These are phyloP conservation scores for Aspergillus sp. DNA, from an alignment of 2,329 filamentous ascomycete genomes.

Conservation along the genomic window DNA sequence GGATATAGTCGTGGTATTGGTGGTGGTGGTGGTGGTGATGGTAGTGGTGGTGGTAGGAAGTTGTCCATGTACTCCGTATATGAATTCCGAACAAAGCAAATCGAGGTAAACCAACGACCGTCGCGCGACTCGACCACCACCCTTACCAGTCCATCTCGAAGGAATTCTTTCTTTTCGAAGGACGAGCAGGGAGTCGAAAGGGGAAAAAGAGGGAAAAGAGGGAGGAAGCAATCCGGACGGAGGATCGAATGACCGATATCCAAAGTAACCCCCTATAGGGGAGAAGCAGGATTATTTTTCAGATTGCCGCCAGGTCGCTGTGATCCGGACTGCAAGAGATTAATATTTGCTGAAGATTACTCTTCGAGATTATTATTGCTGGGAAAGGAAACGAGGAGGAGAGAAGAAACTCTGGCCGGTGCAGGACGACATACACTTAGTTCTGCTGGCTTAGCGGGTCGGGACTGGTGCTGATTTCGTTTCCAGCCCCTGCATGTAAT, in stretches of 20 bases:
- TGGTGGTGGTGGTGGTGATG: too few relatives aligned
- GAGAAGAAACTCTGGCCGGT: background rate
- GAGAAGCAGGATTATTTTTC: background rate
- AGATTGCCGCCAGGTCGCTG: background rate
- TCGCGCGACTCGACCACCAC: conserved; percentile 28
- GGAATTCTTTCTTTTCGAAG: conserved; percentile 6
- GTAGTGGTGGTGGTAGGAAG: too few relatives aligned
- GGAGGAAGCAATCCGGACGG: background rate
- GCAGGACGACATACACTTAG: background rate
- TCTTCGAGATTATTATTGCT: background rate
- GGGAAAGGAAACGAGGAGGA: background rate
- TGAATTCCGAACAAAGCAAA: conserved; percentile 19
- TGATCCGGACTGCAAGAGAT: too few relatives aligned
- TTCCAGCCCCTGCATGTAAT: too few relatives aligned
- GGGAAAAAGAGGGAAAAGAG: conserved; percentile 1
- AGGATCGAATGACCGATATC: background rate
- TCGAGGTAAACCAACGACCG: conserved; percentile 27
- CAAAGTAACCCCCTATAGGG: background rate
- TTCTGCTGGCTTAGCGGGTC: background rate
- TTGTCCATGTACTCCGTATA: conserved; percentile 4
- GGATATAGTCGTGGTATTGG: too few relatives aligned
- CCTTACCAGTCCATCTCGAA: conserved; percentile 35
- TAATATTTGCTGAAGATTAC: background rate
- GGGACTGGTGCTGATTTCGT: too few relatives aligned
- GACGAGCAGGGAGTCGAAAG: conserved; percentile 8